Evolutionary conservation across 768 basidiomycete genomes (phyloP).

Genomic region (Rickenella mellea): DNA sequence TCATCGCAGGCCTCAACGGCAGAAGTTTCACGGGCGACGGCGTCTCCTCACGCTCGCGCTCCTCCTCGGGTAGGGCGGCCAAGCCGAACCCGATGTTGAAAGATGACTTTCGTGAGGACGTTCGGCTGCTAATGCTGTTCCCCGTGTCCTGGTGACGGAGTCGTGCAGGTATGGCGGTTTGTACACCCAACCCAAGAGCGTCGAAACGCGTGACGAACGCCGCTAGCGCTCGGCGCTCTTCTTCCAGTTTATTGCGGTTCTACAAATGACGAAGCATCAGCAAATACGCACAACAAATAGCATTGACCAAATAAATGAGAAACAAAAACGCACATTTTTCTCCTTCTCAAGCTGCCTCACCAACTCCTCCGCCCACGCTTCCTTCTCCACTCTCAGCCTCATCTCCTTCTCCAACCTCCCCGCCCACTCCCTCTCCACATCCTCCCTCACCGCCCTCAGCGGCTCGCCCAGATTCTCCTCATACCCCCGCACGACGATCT

Average conservation of each 20-base stretch:
- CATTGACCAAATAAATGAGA: conserved; percentile 1
- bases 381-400: conserved; percentile 54
- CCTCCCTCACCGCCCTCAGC: conserved; percentile 53
- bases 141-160: conserved; percentile 34
- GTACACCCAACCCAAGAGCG: conserved; percentile 45
- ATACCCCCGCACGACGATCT: conserved; percentile 59
- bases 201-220: conserved; percentile 81
- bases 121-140: conserved; percentile 38
- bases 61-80: conserved; percentile 20
- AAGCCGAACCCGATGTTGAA: conserved; percentile 17
- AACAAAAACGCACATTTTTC: conserved; percentile 41
- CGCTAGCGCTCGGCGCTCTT: conserved; percentile 67
- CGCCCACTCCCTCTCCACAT: conserved; percentile 68
- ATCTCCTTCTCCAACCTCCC: conserved; percentile 49
- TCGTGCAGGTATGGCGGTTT: conserved; percentile 18
- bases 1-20: conserved; percentile 15
- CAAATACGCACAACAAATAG: not conserved
- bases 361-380: conserved; percentile 65
- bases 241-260: conserved; percentile 57
- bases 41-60: conserved; percentile 18
- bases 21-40: too few species aligned
- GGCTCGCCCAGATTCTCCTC: conserved; percentile 69
- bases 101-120: conserved; percentile 32
- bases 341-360: conserved; percentile 73
- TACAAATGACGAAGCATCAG: conserved; percentile 14